Evolutionary conservation across 2,329 filamentous ascomycete species (phyloP).

Genomic region (Venturia effusa): DNA sequence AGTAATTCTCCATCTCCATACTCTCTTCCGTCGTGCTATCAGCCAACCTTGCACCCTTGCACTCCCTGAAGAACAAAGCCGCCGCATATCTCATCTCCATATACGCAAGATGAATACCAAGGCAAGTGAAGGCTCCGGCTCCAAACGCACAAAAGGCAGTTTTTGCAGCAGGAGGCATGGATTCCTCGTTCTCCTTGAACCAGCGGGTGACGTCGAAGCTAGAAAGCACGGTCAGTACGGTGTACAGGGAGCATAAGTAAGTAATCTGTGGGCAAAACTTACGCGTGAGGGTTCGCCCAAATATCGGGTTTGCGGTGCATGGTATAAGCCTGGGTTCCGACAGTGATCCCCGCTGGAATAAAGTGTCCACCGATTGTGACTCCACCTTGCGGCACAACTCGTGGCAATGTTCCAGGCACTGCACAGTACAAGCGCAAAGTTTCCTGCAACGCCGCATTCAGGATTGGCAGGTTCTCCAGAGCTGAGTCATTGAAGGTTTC

Average conservation of each 20-base stretch:
- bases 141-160: conserved; percentile 60
- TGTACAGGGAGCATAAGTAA: not conserved
- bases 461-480: conserved; percentile 38
- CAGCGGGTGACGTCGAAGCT: conserved; percentile 26
- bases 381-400: conserved; percentile 32
- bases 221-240: not conserved
- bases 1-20: conserved; percentile 11
- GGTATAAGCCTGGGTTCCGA: conserved; percentile 10
- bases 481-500: conserved; percentile 3
- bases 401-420: conserved; percentile 52
- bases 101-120: conserved; percentile 56
- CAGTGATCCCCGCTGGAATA: conserved; percentile 8
- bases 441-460: conserved; percentile 50
- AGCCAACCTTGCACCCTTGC: conserved; percentile 7
- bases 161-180: conserved; percentile 24
- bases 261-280: not conserved
- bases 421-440: conserved; percentile 50
- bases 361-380: conserved; percentile 3
- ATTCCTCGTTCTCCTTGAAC: conserved; percentile 17
- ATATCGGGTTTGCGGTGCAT: conserved; percentile 5
- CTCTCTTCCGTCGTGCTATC: conserved; percentile 7
- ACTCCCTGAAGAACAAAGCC: conserved; percentile 42
- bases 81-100: conserved; percentile 45
- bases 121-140: conserved; percentile 56
- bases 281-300: not conserved